These are phyloP conservation scores for Dendrostoma leiphaemia DNA, from an alignment of 2,329 filamentous ascomycete genomes.

Conservation along the genomic window DNA sequence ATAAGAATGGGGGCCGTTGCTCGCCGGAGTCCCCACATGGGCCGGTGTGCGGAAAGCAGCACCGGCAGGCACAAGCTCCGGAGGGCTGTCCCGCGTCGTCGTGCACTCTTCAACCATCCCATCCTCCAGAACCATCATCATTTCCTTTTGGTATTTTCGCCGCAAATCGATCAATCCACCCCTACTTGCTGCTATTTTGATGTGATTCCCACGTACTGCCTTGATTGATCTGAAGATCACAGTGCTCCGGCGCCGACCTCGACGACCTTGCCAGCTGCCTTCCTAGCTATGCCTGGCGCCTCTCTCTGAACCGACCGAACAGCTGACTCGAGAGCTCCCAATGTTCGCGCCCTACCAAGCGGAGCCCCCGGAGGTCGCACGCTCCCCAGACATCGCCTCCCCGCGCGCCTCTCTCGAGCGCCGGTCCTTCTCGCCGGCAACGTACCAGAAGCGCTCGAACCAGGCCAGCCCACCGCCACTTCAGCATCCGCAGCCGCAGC, in stretches of 20 bases:
- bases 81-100: background rate
- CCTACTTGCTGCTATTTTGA: too few species aligned
- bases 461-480: constrained; percentile 42
- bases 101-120: too few species aligned
- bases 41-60: background rate
- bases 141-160: too few species aligned
- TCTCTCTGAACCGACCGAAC: too few species aligned
- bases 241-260: too few species aligned
- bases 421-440: constrained; percentile 53
- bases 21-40: background rate
- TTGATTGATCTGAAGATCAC: too few species aligned
- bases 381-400: constrained; percentile 62
- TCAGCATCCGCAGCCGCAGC: constrained; percentile 56
- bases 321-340: too few species aligned
- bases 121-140: too few species aligned
- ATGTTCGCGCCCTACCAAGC: constrained; percentile 99
- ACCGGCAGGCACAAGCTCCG: constrained; percentile 12
- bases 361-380: constrained; percentile 78
- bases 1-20: background rate
- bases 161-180: too few species aligned
- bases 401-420: constrained; percentile 59
- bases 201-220: too few species aligned
- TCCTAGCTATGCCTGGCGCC: too few species aligned
- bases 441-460: constrained; percentile 35
- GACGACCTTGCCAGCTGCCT: too few species aligned